Conservation (phyloP, 1,139 yeast genomes). For the Trichomonascaceae sp. region DNA sequence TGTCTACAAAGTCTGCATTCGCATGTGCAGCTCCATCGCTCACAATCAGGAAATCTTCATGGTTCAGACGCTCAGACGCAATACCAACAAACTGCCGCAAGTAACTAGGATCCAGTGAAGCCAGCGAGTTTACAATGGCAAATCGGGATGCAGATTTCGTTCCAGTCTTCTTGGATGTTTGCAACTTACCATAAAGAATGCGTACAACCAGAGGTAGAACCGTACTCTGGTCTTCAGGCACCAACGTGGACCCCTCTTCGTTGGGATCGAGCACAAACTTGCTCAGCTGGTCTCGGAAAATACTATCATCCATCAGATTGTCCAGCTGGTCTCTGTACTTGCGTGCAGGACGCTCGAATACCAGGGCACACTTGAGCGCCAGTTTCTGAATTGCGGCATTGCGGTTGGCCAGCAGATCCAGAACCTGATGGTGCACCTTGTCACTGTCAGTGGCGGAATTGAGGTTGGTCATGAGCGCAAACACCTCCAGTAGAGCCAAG, state of each 20-base stretch:
- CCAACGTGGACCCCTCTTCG: constrained; percentile 42
- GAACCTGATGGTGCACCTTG: constrained; percentile 39
- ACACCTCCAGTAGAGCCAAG: constrained; percentile 43
- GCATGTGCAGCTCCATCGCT: constrained; percentile 10
- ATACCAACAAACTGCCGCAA: constrained; percentile 48
- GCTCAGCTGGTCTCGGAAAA: constrained; percentile 74
- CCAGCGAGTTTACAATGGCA: constrained; percentile 63
- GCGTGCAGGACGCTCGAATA: constrained; percentile 46
- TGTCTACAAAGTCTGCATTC: constrained; percentile 12
- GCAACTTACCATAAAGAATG: constrained; percentile 79
- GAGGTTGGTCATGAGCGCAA: constrained; percentile 54
- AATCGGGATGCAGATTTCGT: constrained; percentile 60
- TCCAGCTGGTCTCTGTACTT: constrained; percentile 63
- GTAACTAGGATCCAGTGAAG: constrained; percentile 43
- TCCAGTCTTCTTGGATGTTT: constrained; percentile 33
- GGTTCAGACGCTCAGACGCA: constrained; percentile 45
- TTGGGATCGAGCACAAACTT: constrained; percentile 39
- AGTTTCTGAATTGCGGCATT: constrained; percentile 51
- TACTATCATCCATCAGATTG: constrained; percentile 68
- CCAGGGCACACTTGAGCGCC: constrained; percentile 61
- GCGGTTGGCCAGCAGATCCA: constrained; percentile 50
- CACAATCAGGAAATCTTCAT: constrained; percentile 26
- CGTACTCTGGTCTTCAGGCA: constrained; percentile 41
- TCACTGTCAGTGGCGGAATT: constrained; percentile 39
- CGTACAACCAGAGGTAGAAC: constrained; percentile 67